A percentile compares a stretch with the other conserved stretches of the same genome.
phyloP scores from a whole-genome alignment of 805 yeast species.

The Peterozyma toletana region DNA sequence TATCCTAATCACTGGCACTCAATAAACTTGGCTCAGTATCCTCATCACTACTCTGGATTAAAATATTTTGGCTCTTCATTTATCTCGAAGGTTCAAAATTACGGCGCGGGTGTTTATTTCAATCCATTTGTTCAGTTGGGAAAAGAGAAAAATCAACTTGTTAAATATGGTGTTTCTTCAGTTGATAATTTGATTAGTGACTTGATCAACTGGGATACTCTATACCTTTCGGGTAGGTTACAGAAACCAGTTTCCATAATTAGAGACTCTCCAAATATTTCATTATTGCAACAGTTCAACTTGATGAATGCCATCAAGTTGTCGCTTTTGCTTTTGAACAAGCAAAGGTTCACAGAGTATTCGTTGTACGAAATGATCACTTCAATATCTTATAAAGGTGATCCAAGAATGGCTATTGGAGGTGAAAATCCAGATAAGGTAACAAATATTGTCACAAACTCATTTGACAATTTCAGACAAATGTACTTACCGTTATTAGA shows the following conservation, averaged over 20 bases:
- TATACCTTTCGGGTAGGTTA: constrained; percentile 86
- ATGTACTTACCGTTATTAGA: constrained; percentile 66
- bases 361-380: constrained; percentile 74
- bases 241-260: constrained; percentile 88
- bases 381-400: constrained; percentile 81
- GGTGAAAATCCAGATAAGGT: constrained; percentile 94
- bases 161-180: constrained; percentile 86
- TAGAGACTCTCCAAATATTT: constrained; percentile 54
- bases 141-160: constrained; percentile 22
- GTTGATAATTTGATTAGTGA: constrained; percentile 55
- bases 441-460: constrained; percentile 75
- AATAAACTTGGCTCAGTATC: constrained; percentile 56
- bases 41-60: constrained; percentile 72
- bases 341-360: constrained; percentile 28
- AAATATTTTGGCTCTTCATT: constrained; percentile 51
- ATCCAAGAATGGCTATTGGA: constrained; percentile 73
- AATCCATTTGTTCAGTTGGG: constrained; percentile 76
- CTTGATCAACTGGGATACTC: constrained; percentile 74
- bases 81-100: constrained; percentile 50
- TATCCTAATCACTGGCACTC: constrained; percentile 74
- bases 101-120: constrained; percentile 90
- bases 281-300: constrained; percentile 68
- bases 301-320: constrained; percentile 70
- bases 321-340: constrained; percentile 48
- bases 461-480: constrained; percentile 56